A percentile compares a stretch with the other conserved stretches of the same genome.
These are phyloP conservation scores for Talaromyces sp. DNA, from an alignment of 2,329 filamentous ascomycete genomes.

Conservation along the genomic window DNA sequence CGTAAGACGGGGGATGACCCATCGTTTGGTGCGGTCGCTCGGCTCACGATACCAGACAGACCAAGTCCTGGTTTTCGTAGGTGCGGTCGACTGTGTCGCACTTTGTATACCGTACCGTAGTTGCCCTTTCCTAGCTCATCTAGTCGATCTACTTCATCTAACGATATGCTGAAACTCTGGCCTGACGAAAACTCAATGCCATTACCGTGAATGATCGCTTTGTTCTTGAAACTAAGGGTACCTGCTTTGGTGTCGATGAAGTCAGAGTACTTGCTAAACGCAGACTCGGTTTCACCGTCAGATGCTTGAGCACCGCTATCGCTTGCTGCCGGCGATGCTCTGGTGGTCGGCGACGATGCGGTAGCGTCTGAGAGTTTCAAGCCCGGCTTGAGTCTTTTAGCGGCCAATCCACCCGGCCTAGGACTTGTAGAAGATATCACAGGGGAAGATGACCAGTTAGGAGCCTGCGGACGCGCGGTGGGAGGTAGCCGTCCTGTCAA, in stretches of 20 bases:
- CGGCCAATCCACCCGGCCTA: constrained; percentile 46
- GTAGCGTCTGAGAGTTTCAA: constrained; percentile 50
- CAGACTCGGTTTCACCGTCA: constrained; percentile 36
- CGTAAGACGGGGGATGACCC: constrained; percentile 19
- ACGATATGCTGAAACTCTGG: constrained; percentile 84
- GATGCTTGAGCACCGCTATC: constrained; percentile 17
- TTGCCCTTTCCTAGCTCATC: constrained; percentile 97
- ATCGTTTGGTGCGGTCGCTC: constrained; percentile 25
- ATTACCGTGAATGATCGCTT: constrained; percentile 80
- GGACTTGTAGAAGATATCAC: constrained; percentile 37
- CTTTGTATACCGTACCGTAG: constrained; percentile 97
- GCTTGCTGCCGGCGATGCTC: constrained; percentile 29
- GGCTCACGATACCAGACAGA: constrained; percentile 57
- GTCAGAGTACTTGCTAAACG: constrained; percentile 69
- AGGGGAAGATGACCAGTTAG: constrained; percentile 35
- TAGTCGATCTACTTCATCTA: constrained; percentile 90
- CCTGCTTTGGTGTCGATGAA: constrained; percentile 90
- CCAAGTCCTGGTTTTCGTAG: constrained; percentile 60
- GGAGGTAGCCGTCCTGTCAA: constrained; percentile 30
- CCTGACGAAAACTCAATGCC: constrained; percentile 92
- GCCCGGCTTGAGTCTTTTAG: constrained; percentile 47
- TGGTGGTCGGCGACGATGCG: constrained; percentile 48
- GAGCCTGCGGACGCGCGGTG: constrained; percentile 28
- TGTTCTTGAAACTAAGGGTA: constrained; percentile 87
- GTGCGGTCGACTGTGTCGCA: constrained; percentile 73